These are phyloP conservation scores for Podaxis carcinomalis DNA, from an alignment of 768 basidiomycete species.

Conservation along the genomic window DNA sequence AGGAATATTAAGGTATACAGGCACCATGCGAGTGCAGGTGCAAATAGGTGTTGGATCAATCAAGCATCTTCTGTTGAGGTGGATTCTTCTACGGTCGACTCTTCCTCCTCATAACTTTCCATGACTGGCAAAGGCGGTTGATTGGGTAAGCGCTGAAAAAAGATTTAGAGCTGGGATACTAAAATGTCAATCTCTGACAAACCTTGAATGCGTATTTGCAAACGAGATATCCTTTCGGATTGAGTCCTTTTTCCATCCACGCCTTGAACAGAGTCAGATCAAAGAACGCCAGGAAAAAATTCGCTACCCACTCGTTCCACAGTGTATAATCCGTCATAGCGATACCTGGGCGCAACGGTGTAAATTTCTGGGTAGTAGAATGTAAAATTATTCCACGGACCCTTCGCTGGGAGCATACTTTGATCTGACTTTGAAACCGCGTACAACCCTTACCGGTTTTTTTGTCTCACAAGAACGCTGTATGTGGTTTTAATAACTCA, in stretches of 20 bases:
- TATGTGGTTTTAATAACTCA: not conserved
- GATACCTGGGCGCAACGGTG: slow-evolving; percentile 47
- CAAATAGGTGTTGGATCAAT: not conserved
- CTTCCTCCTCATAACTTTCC: slow-evolving; percentile 15
- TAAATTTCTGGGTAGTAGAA: not conserved
- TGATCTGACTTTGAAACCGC: slow-evolving; percentile 75
- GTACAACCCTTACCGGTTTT: slow-evolving; percentile 82
- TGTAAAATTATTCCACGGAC: slow-evolving; percentile 27
- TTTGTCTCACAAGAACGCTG: slow-evolving; percentile 76
- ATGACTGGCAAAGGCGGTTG: slow-evolving; percentile 49
- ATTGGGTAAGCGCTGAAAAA: slow-evolving; percentile 44
- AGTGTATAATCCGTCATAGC: slow-evolving; percentile 86
- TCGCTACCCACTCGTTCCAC: slow-evolving; percentile 57
- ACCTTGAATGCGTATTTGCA: slow-evolving; percentile 88
- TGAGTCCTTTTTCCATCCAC: slow-evolving; percentile 72
- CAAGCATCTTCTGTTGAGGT: not conserved
- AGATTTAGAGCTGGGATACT: not conserved
- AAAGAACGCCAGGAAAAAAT: not conserved
- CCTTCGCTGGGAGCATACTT: slow-evolving; percentile 78
- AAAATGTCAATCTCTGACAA: slow-evolving; percentile 13
- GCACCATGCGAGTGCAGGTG: not conserved
- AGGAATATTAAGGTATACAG: not conserved
- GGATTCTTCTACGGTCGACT: not conserved
- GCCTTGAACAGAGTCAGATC: slow-evolving; percentile 34
- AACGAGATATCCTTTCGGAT: slow-evolving; percentile 65